Evolutionary conservation across 331 rosid species (phyloP), one percentile per base, ranked within the genome.

Genomic region (Rhamnella rubrinervis): DNA sequence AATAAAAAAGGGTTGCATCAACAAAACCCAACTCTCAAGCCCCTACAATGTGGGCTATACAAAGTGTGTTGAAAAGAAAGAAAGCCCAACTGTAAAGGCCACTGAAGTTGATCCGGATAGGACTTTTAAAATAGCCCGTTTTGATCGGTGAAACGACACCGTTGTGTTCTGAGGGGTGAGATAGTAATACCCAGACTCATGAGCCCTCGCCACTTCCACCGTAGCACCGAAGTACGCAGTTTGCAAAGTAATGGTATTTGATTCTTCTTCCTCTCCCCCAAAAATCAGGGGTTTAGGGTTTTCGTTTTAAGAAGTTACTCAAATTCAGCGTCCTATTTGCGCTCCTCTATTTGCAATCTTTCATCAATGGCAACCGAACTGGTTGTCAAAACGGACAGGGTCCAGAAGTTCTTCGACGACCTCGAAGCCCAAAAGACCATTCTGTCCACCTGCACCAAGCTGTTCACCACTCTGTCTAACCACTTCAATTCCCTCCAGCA

Each of bases 381-480:
- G 58, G 74, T 67, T 31, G 71, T 81, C 41, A 41, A 52, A 68
- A 69, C 86, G 37, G 80, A 79, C 39, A 80, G 69, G n/a, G 83
- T 90, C 47, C 75, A 77, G 53, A 73, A 81, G 65, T 90, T 90
- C 82, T 85, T 88, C 82, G 67, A 84, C 41, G 83, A 88, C 74
- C 81, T 90, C 1, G 92, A 82, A 71, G 65, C 80, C 8, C 93
- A 79, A 21, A 88, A 82, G 73, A 58, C 65, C 61, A 58, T 85
- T 16, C 82, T 90, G 14, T 68, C 73, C 65, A 79, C 78, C 49
- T 90, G 92, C 78, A 84, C 95, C 18, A 37, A 75, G 55, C 81
- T 88, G 8, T 90, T 71, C 86, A 59, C 87, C 31, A 61, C 79
- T 59, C 77, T 90, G 26, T 80, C 92, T 57, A 59, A 55, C 6